A percentile compares a stretch with the other conserved stretches of the same genome.
Evolutionary conservation across 495 filamentous ascomycete species (phyloP).

Genomic region (Neurospora sp.): DNA sequence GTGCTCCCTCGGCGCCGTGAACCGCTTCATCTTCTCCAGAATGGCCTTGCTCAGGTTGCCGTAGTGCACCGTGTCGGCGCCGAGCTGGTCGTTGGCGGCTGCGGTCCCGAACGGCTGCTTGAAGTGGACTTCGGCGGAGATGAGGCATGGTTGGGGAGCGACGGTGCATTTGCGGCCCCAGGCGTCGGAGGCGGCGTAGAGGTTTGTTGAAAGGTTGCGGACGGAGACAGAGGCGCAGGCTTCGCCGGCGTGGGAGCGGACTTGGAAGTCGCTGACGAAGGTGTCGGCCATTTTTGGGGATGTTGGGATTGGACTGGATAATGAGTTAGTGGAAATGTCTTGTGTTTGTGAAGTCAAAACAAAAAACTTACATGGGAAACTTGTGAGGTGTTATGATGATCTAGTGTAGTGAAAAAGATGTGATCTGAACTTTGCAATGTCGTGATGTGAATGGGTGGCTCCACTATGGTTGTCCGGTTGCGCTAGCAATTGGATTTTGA

Average conservation of each 20-base stretch:
- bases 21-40: constrained; percentile 21
- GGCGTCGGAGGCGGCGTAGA: constrained; percentile 39
- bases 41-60: constrained; percentile 47
- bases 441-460: not conserved
- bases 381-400: not conserved
- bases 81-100: constrained; percentile 36
- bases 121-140: constrained; percentile 43
- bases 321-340: fast-evolving
- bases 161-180: constrained; percentile 41
- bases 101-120: constrained; percentile 35
- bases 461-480: not conserved
- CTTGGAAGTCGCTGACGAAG: constrained; percentile 23
- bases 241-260: constrained; percentile 25
- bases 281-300: not conserved
- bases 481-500: not conserved
- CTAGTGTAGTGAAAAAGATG: not conserved
- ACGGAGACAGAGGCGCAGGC: constrained; percentile 35
- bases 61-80: constrained; percentile 50
- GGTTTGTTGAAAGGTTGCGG: constrained; percentile 37
- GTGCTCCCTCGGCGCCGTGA: not conserved
- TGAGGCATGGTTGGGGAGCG: constrained; percentile 37
- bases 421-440: not conserved
- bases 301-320: not conserved
- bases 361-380: not conserved
- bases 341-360: too few relatives aligned